Conservation (phyloP, 345 rosid species). For the Dovyalis caffra region DNA sequence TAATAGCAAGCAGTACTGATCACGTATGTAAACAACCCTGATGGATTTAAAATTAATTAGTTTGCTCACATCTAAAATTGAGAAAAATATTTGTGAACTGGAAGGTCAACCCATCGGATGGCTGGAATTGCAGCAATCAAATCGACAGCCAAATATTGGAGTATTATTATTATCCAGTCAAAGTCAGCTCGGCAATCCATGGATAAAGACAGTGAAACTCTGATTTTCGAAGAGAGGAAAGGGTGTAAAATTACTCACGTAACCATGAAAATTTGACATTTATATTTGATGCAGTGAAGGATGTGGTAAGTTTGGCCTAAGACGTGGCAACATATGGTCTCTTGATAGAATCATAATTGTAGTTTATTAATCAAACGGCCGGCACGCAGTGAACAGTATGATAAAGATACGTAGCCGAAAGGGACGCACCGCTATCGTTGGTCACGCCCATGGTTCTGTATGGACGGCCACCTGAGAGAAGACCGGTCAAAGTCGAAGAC, state of each 20-base stretch:
- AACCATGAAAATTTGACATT: no score
- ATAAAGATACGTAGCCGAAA: conserved; percentile 24
- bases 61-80: no score
- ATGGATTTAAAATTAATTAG: no score
- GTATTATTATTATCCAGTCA: no score
- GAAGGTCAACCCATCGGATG: conserved; percentile 12
- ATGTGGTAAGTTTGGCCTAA: conserved; percentile 6
- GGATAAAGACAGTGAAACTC: conserved; percentile 20
- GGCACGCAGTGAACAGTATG: conserved; percentile 16
- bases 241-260: not conserved
- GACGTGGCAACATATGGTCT: conserved; percentile 18
- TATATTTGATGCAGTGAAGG: not conserved
- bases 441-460: conserved; percentile 7
- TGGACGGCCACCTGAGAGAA: conserved; percentile 24
- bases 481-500: not conserved
- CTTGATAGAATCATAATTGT: conserved; percentile 2
- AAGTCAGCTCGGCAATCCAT: not conserved
- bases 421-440: not conserved
- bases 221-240: not conserved
- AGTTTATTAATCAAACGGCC: conserved; percentile 27
- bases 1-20: no score
- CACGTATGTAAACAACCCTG: no score
- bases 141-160: not conserved
- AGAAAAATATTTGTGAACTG: not conserved
- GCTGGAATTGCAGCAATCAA: not conserved